A percentile compares a stretch with the other conserved stretches of the same genome.
These are phyloP conservation scores for Uronychia binucleata DNA, from an alignment of 73 alveolate species.

Conservation along the genomic window DNA sequence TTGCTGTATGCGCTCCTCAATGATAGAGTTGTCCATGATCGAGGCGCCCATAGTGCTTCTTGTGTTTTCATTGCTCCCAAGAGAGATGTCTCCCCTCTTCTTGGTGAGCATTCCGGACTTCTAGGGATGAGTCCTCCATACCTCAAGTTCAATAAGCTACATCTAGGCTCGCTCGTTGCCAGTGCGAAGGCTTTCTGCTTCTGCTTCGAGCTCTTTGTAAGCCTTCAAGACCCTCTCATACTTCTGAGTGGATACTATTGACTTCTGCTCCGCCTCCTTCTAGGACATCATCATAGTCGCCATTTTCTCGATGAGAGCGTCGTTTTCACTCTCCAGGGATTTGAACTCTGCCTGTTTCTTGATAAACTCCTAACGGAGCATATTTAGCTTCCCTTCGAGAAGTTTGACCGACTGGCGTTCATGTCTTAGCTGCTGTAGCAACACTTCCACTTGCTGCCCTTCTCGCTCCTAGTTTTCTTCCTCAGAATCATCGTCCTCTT, in stretches of 20 bases:
- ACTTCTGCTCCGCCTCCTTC: not conserved
- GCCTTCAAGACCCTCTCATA: not conserved
- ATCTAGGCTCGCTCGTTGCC: not conserved
- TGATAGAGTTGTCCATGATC: not conserved
- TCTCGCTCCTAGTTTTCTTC: slow-evolving; percentile 26
- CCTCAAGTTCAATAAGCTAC: not conserved
- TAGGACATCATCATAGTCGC: not conserved
- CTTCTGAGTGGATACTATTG: not conserved
- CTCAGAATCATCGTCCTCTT: not conserved
- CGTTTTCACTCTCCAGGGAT: slow-evolving; percentile 11
- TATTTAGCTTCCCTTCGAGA: slow-evolving; percentile 5
- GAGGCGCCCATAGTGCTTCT: not conserved
- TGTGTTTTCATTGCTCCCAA: not conserved
- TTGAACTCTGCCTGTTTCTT: not conserved
- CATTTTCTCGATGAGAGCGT: not conserved
- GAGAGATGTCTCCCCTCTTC: not conserved
- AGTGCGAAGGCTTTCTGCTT: not conserved
- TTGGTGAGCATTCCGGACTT: not conserved
- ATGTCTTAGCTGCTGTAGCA: slow-evolving; percentile 10
- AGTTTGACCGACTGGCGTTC: slow-evolving; percentile 22
- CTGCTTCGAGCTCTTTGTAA: not conserved
- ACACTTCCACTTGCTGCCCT: not conserved
- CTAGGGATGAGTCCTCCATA: not conserved
- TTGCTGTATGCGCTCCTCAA: not conserved
- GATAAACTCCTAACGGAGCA: slow-evolving; percentile 22